Evolutionary conservation across 805 yeast species (phyloP), one percentile per base, ranked within the genome.

Genomic region (Ogataea dorogensis): DNA sequence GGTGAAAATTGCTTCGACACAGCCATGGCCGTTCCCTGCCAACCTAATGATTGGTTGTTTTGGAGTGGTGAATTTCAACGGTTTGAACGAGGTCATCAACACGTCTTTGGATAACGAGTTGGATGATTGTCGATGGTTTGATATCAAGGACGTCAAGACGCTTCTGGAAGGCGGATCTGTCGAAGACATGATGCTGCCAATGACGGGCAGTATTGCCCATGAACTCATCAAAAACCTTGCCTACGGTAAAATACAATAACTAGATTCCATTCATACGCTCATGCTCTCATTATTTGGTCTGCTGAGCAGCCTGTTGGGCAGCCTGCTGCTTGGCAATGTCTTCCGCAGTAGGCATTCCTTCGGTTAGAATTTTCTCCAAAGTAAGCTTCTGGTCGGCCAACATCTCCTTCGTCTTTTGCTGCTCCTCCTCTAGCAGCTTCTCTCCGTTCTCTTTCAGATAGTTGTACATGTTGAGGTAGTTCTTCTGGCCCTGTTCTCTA

Each of bases 21-120:
- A 91, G 63, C 98, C 98, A 3, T 91, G 98, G 98, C 98, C 98
- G 12, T 91, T 80, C 60, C 98, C 98, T 1, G 88, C 86, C 0
- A 87, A 82, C 56, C 62, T 91, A 50, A 91, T 91, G 98, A 73
- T 91, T 48, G 98, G 98, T 7, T 89, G 97, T 59, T 58, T 88
- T 36, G 96, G 79, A 2, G 61, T 73, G 21, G 93, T 86, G n/a
- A 81, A 81, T 1, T 74, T 78, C 53, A 75, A 82, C 46, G 84
- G 83, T 2, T 58, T 51, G 4, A 79, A 80, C 50, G 91, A 83
- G 51, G 54, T 53, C 7, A 80, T 89, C 45, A 67, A 80, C 51
- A 66, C 87, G 34, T 85, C 79, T 10, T 86, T 87, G 56, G 98
- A 91, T 58, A 78, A 85, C 19, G 98, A 91, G 62, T 66, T 91